Conservation (phyloP, 2,329 filamentous ascomycete genomes). For the Trichoderma sp. region DNA sequence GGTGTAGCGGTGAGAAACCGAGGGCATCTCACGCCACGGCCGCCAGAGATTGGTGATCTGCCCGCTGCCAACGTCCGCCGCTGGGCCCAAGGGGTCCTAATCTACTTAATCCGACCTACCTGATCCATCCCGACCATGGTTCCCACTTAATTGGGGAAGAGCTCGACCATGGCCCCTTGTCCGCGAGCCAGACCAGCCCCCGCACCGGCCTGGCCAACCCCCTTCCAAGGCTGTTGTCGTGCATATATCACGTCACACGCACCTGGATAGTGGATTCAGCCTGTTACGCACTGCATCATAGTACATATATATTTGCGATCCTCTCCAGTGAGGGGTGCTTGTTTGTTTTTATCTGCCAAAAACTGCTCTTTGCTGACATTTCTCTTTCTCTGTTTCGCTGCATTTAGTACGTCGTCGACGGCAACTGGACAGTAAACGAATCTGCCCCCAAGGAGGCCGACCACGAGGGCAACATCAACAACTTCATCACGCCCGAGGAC, state of each 20-base stretch:
- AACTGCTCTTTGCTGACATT: constrained; percentile 27
- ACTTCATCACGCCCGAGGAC: constrained; percentile 78
- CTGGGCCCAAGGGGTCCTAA: constrained; percentile 16
- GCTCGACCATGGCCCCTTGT: constrained; percentile 18
- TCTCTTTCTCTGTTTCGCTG: constrained; percentile 27
- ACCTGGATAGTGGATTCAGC: constrained; percentile 24
- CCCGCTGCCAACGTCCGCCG: constrained; percentile 18
- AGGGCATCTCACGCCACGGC: constrained; percentile 22
- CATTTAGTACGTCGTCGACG: constrained; percentile 89
- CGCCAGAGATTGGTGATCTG: constrained; percentile 21
- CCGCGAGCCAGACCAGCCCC: constrained; percentile 23
- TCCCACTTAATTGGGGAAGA: constrained; percentile 20
- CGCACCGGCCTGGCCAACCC: constrained; percentile 28
- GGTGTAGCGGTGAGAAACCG: constrained; percentile 25
- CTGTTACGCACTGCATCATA: constrained; percentile 27
- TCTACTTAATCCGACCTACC: constrained; percentile 20
- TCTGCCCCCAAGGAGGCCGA: constrained; percentile 81
- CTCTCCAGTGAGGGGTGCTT: constrained; percentile 12
- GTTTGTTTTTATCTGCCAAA: background rate
- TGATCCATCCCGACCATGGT: constrained; percentile 17
- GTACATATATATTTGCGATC: constrained; percentile 20
- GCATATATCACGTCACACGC: constrained; percentile 30
- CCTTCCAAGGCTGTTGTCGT: constrained; percentile 26
- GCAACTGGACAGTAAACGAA: constrained; percentile 82
- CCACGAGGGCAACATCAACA: constrained; percentile 84